Evolutionary conservation across 148 eudicot genomes (phyloP), one percentile per base, ranked within the genome.

Genomic region (Fagopyrum tataricum): DNA sequence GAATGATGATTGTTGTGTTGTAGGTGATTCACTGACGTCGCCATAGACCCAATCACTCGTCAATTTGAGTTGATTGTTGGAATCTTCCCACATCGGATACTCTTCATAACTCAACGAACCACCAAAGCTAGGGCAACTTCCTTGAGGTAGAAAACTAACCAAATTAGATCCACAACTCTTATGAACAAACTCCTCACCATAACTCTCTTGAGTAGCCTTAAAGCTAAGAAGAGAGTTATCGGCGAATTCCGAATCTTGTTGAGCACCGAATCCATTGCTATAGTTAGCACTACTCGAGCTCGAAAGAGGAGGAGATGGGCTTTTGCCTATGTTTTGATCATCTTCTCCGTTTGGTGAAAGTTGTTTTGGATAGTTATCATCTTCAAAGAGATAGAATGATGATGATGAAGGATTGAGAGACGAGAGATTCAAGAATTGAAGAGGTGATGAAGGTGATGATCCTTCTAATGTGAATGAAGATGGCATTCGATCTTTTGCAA

Each of bases 231-330:
- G 66, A 59, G 66, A 24, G 66, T 24, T 37, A 59, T 59, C 66
- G 3, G 37, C 17, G 6, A 59, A 24, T 24, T 59, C 40, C 4
- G 39, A 37, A 1, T 59, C 66, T 0, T 24, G 66, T 9, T 59
- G 66, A 24, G 15, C 66, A 24, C 72, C 76, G 42, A 84, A 79
- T 2, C 86, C 85, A 44, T 75, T 81, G 70, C 80, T 81, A 39
- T 92, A 88, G 51, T 79, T 88, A 7, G 88, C 84, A 66, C 91
- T 87, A 59, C 87, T 82, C 0, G 92, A 88, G 78, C 90, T 91
- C 2, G 96, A 88, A 42, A 86, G 83, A 14, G 90, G 76, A 20
- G 91, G 84, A 13, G 92, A 86, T 21, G 72, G 70, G 74, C 80
- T 86, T 10, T 80, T 76, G 12, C 70, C 41, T 13, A 9, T 13